A percentile compares a stretch with the other conserved stretches of the same genome.
These are phyloP conservation scores for Cystobasidiopsis lactophilus DNA, from an alignment of 768 basidiomycete genomes.

Conservation along the genomic window DNA sequence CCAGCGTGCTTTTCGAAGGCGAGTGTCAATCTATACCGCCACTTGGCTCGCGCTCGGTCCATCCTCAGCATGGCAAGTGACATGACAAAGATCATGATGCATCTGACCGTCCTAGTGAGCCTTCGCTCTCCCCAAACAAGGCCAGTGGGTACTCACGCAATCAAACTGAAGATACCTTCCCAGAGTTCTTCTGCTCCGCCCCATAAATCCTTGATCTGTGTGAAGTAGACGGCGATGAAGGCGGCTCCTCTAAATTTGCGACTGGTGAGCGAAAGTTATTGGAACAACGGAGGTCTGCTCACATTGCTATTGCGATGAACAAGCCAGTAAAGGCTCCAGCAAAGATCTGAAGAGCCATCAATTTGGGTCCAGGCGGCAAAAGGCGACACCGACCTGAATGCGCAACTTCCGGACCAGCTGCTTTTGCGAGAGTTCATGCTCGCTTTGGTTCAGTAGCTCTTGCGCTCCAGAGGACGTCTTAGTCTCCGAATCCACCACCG, in stretches of 20 bases:
- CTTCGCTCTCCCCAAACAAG: neutral
- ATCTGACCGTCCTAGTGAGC: neutral
- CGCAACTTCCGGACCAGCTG: constrained; percentile 43
- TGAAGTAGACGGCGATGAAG: constrained; percentile 90
- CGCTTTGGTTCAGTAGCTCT: no score
- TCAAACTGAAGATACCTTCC: constrained; percentile 49
- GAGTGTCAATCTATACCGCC: constrained; percentile 65
- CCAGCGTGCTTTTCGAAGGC: constrained; percentile 39
- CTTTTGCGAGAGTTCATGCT: neutral
- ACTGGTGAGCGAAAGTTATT: no score
- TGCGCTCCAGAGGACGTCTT: neutral
- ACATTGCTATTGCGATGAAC: constrained; percentile 49
- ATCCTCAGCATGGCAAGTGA: constrained; percentile 84
- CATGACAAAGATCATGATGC: constrained; percentile 36
- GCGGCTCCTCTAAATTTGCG: constrained; percentile 38
- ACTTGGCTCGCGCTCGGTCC: constrained; percentile 76
- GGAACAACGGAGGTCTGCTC: no score
- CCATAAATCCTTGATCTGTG: constrained; percentile 67
- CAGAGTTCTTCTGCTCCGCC: constrained; percentile 62
- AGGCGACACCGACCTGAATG: constrained; percentile 18
- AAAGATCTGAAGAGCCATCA: constrained; percentile 37
- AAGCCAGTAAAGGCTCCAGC: constrained; percentile 52
- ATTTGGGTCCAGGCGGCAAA: no score
- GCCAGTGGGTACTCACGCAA: constrained; percentile 18
- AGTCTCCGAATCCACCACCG: neutral